phyloP scores from a whole-genome alignment of 1,139 yeast species.

The Candida smagusa region DNA sequence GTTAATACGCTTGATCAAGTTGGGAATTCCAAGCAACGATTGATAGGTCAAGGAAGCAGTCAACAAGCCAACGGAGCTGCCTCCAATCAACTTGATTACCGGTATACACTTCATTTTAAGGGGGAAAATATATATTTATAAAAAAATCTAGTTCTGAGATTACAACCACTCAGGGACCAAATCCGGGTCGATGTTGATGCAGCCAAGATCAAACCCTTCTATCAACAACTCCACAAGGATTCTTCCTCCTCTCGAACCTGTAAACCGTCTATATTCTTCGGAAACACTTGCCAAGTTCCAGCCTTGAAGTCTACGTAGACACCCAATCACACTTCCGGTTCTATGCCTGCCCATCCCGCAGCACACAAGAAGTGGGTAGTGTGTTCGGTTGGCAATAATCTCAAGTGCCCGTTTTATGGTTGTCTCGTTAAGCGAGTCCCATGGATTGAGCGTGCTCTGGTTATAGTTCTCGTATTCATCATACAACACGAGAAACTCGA shows the following conservation, averaged over 20 bases:
- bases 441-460: conserved; percentile 52
- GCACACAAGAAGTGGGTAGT: conserved; percentile 84
- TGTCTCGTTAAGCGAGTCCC: conserved; percentile 93
- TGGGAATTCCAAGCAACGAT: conserved; percentile 34
- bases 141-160: neutral
- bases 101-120: conserved; percentile 37
- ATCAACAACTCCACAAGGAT: conserved; percentile 86
- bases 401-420: conserved; percentile 78
- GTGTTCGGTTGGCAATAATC: conserved; percentile 64
- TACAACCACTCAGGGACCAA: conserved; percentile 47
- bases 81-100: conserved; percentile 49
- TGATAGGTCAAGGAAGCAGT: conserved; percentile 41
- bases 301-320: conserved; percentile 83
- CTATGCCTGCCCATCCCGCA: conserved; percentile 98
- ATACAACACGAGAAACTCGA: conserved; percentile 67
- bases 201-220: conserved; percentile 70
- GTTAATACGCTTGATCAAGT: conserved; percentile 28
- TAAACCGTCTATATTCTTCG: conserved; percentile 90
- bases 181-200: conserved; percentile 48
- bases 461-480: conserved; percentile 39
- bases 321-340: conserved; percentile 94
- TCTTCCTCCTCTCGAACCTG: conserved; percentile 90
- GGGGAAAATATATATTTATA: neutral
- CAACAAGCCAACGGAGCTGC: conserved; percentile 50
- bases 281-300: conserved; percentile 94